Evolutionary conservation across 345 rosid species (phyloP).

Genomic region (Trapa bicornis): DNA sequence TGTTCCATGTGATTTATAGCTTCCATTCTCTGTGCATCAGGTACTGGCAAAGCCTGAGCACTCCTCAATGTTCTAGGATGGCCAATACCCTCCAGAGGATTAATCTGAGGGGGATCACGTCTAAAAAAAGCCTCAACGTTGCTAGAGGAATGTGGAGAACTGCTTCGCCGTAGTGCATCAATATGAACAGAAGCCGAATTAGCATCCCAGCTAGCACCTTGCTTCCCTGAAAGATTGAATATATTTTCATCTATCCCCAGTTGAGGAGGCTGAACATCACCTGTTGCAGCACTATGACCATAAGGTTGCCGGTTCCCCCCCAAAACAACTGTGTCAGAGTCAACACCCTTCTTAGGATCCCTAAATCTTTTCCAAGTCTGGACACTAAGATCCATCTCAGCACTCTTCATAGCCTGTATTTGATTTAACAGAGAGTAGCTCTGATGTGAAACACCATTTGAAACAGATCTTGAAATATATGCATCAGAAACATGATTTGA

Average conservation of each 20-base stretch:
- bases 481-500: slow-evolving; percentile 15
- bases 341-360: slow-evolving; percentile 27
- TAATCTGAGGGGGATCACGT: slow-evolving; percentile 42
- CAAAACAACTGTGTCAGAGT: slow-evolving; percentile 27
- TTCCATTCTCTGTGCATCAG: slow-evolving; percentile 28
- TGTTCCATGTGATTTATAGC: slow-evolving; percentile 31
- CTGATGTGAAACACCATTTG: slow-evolving; percentile 27
- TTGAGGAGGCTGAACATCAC: slow-evolving; percentile 17
- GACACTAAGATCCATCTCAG: slow-evolving; percentile 32
- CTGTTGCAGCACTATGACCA: slow-evolving; percentile 20
- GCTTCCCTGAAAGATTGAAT: slow-evolving; percentile 16
- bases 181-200: slow-evolving; percentile 21
- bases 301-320: slow-evolving; percentile 28
- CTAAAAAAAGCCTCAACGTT: slow-evolving; percentile 24
- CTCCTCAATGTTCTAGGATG: slow-evolving; percentile 56
- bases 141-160: slow-evolving; percentile 22
- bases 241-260: slow-evolving; percentile 25
- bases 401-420: slow-evolving; percentile 41
- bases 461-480: slow-evolving; percentile 20
- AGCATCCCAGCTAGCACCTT: slow-evolving; percentile 5
- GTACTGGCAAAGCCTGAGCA: slow-evolving; percentile 40
- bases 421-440: slow-evolving; percentile 37
- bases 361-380: slow-evolving; percentile 40
- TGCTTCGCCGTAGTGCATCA: slow-evolving; percentile 23
- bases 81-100: slow-evolving; percentile 63